Evolutionary conservation across 495 filamentous ascomycete species (phyloP).

Genomic region (Xylaria castorea): DNA sequence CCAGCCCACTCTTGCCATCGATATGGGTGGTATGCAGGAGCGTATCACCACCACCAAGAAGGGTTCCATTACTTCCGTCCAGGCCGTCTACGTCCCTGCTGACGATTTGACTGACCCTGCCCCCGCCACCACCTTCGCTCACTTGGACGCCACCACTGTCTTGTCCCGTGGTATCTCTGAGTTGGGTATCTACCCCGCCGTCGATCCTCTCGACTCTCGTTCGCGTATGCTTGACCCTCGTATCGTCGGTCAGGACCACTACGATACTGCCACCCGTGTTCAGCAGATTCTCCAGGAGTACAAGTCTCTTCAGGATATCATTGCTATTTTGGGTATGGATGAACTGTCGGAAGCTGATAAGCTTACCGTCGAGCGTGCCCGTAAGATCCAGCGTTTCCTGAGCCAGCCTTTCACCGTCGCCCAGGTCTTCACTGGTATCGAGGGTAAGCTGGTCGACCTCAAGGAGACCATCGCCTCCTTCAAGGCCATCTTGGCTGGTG

Average conservation of each 20-base stretch:
- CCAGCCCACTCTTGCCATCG: conserved; percentile 98
- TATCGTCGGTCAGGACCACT: conserved; percentile 97
- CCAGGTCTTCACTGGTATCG: conserved; percentile 98
- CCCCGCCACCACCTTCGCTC: conserved; percentile 98
- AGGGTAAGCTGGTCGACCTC: conserved; percentile 94
- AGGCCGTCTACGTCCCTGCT: conserved; percentile 99
- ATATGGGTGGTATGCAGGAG: conserved; percentile 99
- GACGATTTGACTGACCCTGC: conserved; percentile 99
- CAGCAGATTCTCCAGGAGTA: conserved; percentile 99
- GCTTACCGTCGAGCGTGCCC: conserved; percentile 99
- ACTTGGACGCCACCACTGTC: conserved; percentile 99
- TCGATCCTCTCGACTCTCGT: conserved; percentile 99
- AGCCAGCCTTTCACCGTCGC: conserved; percentile 98
- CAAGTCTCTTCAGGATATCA: conserved; percentile 99
- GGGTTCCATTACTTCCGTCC: conserved; percentile 99
- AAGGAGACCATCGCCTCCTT: conserved; percentile 98
- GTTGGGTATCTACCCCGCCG: conserved; percentile 99
- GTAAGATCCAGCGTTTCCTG: conserved; percentile 99
- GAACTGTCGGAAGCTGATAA: conserved; percentile 98
- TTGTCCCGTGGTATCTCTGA: conserved; percentile 99
- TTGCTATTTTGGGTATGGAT: conserved; percentile 99
- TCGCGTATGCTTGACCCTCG: conserved; percentile 99
- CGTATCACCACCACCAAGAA: conserved; percentile 99
- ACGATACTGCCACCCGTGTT: conserved; percentile 89
- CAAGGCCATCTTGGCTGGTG: conserved; percentile 96